These are phyloP conservation scores for Tuber melanosporum DNA, from an alignment of 495 filamentous ascomycete species.

Conservation along the genomic window DNA sequence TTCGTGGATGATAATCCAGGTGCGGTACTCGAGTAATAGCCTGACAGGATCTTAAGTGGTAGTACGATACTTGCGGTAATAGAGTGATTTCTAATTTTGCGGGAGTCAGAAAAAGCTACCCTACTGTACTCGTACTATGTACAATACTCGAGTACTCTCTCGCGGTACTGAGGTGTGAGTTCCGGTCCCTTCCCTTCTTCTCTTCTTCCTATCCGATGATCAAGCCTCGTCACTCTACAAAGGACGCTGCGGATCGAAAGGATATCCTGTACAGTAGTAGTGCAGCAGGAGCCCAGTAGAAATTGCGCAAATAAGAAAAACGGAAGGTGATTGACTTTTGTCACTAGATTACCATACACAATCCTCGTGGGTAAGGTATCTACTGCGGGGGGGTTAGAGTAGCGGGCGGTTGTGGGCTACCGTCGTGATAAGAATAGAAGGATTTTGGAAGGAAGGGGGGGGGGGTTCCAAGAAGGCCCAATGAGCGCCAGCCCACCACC, in stretches of 20 bases:
- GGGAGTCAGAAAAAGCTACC: background rate
- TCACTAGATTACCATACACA: background rate
- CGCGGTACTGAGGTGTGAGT: background rate
- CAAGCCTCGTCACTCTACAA: background rate
- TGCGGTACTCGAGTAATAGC: background rate
- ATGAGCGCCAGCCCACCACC: background rate
- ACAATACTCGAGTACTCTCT: background rate
- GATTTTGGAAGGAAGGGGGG: background rate
- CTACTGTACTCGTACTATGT: background rate
- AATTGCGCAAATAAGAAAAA: background rate
- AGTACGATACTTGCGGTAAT: background rate
- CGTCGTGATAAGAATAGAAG: slow-evolving; percentile 2
- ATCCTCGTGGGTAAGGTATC: background rate
- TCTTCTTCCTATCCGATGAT: background rate
- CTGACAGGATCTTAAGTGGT: background rate
- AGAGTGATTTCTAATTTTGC: background rate
- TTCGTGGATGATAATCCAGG: background rate
- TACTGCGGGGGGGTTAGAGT: background rate
- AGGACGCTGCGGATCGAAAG: background rate
- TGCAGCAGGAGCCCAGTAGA: background rate
- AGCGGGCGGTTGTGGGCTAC: background rate
- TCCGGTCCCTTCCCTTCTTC: background rate
- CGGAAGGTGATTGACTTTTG: background rate
- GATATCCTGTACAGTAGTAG: background rate
- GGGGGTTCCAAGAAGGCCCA: background rate